These are phyloP conservation scores for fission yeast (Schizosaccharomyces pombe) DNA, from an alignment of 805 yeast species.

Conservation along the genomic window DNA sequence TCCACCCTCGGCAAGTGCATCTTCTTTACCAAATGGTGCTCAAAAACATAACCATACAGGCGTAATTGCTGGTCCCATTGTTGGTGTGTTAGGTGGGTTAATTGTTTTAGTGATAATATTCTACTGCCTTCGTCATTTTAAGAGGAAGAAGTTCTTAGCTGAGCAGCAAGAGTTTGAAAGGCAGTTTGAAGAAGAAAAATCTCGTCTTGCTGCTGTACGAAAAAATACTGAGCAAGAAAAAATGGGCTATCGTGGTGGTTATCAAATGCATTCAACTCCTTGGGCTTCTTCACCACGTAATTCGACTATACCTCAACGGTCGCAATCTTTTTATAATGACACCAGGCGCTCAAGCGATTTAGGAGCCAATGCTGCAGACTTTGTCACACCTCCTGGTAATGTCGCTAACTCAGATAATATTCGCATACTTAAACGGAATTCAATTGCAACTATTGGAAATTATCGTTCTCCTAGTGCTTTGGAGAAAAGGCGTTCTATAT, in stretches of 20 bases:
- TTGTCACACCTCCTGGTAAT: neutral
- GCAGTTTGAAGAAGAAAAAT: neutral
- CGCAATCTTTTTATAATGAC: neutral
- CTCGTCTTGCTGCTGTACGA: neutral
- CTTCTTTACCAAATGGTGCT: no score
- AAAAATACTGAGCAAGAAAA: neutral
- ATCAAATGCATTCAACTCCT: neutral
- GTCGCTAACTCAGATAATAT: neutral
- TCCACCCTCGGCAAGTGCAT: neutral
- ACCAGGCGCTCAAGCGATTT: neutral
- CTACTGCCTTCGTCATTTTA: neutral
- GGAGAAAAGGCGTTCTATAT: neutral
- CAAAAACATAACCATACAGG: neutral
- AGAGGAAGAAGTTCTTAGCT: neutral
- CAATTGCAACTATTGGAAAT: neutral
- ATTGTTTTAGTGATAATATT: neutral
- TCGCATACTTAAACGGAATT: neutral
- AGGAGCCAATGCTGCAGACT: neutral
- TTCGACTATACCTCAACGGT: neutral
- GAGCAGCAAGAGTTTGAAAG: neutral
- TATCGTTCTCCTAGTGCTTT: neutral
- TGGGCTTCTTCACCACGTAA: neutral
- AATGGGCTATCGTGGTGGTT: conserved; percentile 1
- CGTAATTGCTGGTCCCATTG: neutral
- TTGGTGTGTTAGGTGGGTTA: neutral